Evolutionary conservation across 2,329 filamentous ascomycete genomes (phyloP).

Genomic region (Chaetomiaceae sp.): DNA sequence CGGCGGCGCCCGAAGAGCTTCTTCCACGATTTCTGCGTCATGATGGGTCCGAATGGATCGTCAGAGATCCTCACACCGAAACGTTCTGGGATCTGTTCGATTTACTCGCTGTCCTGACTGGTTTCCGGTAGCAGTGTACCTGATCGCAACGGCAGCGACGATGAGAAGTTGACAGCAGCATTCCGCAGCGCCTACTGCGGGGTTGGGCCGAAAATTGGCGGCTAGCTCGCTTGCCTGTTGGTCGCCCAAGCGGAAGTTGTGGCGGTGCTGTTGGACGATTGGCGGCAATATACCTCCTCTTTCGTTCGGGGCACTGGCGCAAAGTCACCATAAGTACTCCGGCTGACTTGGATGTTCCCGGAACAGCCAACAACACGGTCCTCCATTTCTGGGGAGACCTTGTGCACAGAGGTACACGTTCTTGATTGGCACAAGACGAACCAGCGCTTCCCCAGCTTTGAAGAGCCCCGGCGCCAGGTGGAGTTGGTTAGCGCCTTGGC

Average conservation of each 20-base stretch:
- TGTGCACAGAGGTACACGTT: neutral
- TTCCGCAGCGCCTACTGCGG: no score
- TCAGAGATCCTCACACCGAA: neutral
- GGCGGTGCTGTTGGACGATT: no score
- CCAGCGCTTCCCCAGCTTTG: neutral
- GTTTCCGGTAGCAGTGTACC: neutral
- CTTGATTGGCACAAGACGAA: neutral
- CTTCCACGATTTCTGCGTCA: neutral
- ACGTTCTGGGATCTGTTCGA: neutral
- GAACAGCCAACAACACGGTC: neutral
- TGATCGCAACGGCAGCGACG: neutral
- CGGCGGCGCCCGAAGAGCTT: slow-evolving; percentile 2
- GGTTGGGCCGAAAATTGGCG: no score
- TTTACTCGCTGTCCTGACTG: neutral
- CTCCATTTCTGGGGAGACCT: neutral
- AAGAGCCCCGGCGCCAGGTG: neutral
- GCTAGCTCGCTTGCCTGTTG: no score
- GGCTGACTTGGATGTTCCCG: neutral
- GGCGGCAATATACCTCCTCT: neutral
- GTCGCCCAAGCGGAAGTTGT: no score
- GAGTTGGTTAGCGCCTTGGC: neutral
- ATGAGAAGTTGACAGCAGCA: no score
- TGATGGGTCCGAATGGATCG: neutral
- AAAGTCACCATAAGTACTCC: neutral
- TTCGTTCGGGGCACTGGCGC: neutral